Conservation (phyloP, 768 basidiomycete species). For the Pholiota molesta region DNA sequence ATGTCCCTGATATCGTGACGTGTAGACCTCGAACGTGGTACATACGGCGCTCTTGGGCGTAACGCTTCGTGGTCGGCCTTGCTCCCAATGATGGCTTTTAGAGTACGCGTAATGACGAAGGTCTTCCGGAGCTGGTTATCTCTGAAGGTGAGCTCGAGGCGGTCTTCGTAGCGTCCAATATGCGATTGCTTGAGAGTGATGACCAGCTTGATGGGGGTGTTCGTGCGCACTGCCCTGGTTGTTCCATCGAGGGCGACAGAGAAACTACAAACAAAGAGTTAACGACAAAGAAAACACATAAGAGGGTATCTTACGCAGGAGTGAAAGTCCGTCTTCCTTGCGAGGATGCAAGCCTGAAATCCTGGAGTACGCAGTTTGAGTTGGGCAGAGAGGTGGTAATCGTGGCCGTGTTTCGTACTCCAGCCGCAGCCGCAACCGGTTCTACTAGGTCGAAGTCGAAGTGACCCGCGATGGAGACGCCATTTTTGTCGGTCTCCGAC, state of each 20-base stretch:
- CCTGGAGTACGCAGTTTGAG: slow-evolving; percentile 31
- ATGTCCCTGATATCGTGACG: slow-evolving; percentile 36
- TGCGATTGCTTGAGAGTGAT: slow-evolving; percentile 37
- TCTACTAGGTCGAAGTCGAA: slow-evolving; percentile 58
- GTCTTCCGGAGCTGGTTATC: slow-evolving; percentile 42
- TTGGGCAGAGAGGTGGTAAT: slow-evolving; percentile 33
- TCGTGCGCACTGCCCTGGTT: slow-evolving; percentile 24
- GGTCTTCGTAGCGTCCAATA: slow-evolving; percentile 54
- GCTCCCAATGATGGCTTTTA: slow-evolving; percentile 50
- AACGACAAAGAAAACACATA: neutral
- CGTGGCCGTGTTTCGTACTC: slow-evolving; percentile 18
- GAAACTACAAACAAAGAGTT: slow-evolving; percentile 10
- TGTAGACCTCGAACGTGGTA: slow-evolving; percentile 36
- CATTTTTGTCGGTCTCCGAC: slow-evolving; percentile 58
- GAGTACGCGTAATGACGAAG: slow-evolving; percentile 51
- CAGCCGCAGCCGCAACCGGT: slow-evolving; percentile 28
- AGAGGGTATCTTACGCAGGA: slow-evolving; percentile 28
- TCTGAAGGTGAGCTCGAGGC: slow-evolving; percentile 55
- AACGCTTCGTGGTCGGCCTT: slow-evolving; percentile 47
- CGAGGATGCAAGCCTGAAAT: slow-evolving; percentile 31
- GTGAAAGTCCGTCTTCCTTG: slow-evolving; percentile 25
- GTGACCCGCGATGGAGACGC: slow-evolving; percentile 43
- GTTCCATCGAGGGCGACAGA: slow-evolving; percentile 14
- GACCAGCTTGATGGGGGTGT: slow-evolving; percentile 28
- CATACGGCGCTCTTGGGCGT: slow-evolving; percentile 48